phyloP scores from a whole-genome alignment of 1,284 basidiomycete genomes.

The Fomitiporia mediterranea region DNA sequence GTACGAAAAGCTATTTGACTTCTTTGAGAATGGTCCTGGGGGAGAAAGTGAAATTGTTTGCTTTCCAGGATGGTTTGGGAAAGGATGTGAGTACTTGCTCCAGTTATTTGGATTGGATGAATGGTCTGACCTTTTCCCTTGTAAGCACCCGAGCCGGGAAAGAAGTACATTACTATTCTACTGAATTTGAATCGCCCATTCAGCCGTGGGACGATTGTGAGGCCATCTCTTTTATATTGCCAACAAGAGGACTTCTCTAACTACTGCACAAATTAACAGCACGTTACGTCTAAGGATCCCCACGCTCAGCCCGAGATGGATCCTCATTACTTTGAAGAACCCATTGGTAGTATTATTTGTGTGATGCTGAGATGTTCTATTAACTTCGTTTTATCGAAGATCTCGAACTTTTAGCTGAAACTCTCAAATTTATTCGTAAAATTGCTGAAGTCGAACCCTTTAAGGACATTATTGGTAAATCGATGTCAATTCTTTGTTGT shows the following conservation, averaged over 20 bases:
- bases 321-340: slow-evolving; percentile 31
- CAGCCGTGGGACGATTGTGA: slow-evolving; percentile 30
- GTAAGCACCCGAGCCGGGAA: slow-evolving; percentile 18
- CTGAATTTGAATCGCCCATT: slow-evolving; percentile 20
- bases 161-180: slow-evolving; percentile 20
- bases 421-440: slow-evolving; percentile 17
- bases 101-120: background rate
- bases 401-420: slow-evolving; percentile 12
- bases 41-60: slow-evolving; percentile 23
- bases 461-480: slow-evolving; percentile 11
- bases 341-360: too few species aligned
- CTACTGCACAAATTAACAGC: too few species aligned
- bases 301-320: slow-evolving; percentile 33
- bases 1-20: slow-evolving; percentile 26
- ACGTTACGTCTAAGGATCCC: slow-evolving; percentile 30
- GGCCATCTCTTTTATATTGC: background rate
- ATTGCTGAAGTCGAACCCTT: slow-evolving; percentile 18
- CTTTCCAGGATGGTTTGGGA: slow-evolving; percentile 13
- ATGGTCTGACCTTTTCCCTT: slow-evolving; percentile 3
- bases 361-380: too few species aligned
- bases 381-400: too few species aligned
- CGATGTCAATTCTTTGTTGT: too few species aligned
- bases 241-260: too few species aligned
- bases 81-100: slow-evolving; percentile 5
- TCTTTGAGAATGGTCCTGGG: slow-evolving; percentile 22